These are phyloP conservation scores for Gigaspora rosea DNA, from an alignment of 192 early-diverging fungal species.

Conservation along the genomic window DNA sequence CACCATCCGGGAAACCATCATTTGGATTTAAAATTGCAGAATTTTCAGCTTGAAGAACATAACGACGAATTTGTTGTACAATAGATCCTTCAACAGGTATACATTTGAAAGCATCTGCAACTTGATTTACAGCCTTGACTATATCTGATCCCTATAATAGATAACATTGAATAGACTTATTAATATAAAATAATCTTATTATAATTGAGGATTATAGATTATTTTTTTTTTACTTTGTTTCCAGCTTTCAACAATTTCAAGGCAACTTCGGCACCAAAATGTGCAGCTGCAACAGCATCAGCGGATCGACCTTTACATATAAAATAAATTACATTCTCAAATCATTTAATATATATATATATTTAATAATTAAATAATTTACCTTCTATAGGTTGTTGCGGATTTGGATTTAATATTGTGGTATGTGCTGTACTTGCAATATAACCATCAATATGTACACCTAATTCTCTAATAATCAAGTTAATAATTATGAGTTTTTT, in stretches of 20 bases:
- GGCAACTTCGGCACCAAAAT: slow-evolving; percentile 81
- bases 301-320: slow-evolving; percentile 60
- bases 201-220: no score
- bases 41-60: slow-evolving; percentile 67
- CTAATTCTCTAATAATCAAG: slow-evolving; percentile 63
- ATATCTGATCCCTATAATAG: slow-evolving; percentile 53
- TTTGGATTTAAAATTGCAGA: slow-evolving; percentile 56
- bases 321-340: no score
- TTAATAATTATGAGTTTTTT: background rate
- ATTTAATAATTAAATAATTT: background rate
- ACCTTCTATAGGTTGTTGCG: slow-evolving; percentile 58
- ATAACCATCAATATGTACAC: slow-evolving; percentile 92
- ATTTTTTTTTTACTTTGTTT: slow-evolving; percentile 40
- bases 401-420: slow-evolving; percentile 63
- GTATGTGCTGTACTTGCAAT: slow-evolving; percentile 84
- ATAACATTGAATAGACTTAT: background rate
- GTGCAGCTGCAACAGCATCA: slow-evolving; percentile 80
- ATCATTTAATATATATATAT: no score
- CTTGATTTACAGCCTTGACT: slow-evolving; percentile 59
- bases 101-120: slow-evolving; percentile 66
- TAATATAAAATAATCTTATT: no score
- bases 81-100: slow-evolving; percentile 66
- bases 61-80: slow-evolving; percentile 74
- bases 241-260: slow-evolving; percentile 81
- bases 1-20: slow-evolving; percentile 58